Evolutionary conservation across 2,329 filamentous ascomycete genomes (phyloP).

Genomic region (Eutypella sp.): DNA sequence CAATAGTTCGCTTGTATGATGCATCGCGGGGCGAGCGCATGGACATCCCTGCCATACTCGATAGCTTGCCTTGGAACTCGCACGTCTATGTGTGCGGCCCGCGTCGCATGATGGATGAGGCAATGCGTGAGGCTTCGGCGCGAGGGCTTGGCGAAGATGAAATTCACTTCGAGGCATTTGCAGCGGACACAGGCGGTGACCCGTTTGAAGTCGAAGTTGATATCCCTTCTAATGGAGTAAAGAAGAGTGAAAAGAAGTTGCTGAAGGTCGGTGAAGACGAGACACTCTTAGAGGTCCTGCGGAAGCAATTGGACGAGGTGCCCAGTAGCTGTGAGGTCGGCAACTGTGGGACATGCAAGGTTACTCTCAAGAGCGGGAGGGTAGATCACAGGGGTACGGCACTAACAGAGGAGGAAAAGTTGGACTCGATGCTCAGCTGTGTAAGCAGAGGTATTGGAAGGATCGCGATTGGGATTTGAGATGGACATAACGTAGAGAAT

Average conservation of each 20-base stretch:
- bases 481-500: neutral
- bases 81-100: conserved; percentile 61
- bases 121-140: conserved; percentile 33
- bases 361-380: conserved; percentile 35
- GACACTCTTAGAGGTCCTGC: conserved; percentile 44
- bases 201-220: conserved; percentile 53
- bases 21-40: conserved; percentile 45
- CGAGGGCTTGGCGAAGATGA: conserved; percentile 42
- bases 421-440: conserved; percentile 42
- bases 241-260: conserved; percentile 19
- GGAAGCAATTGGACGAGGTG: conserved; percentile 37
- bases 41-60: conserved; percentile 43
- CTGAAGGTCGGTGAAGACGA: conserved; percentile 45
- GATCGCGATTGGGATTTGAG: conserved; percentile 44
- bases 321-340: conserved; percentile 49
- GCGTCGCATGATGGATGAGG: conserved; percentile 49
- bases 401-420: conserved; percentile 40
- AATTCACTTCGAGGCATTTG: conserved; percentile 58
- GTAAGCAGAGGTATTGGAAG: conserved; percentile 47
- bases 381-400: conserved; percentile 47
- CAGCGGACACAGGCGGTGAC: conserved; percentile 48
- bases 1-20: conserved; percentile 48
- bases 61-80: conserved; percentile 44
- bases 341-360: conserved; percentile 49
- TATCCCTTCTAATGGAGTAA: conserved; percentile 22